Base-by-base conservation (phyloP, 1,284 basidiomycete genomes). In the Trichosporon sp. region DNA sequence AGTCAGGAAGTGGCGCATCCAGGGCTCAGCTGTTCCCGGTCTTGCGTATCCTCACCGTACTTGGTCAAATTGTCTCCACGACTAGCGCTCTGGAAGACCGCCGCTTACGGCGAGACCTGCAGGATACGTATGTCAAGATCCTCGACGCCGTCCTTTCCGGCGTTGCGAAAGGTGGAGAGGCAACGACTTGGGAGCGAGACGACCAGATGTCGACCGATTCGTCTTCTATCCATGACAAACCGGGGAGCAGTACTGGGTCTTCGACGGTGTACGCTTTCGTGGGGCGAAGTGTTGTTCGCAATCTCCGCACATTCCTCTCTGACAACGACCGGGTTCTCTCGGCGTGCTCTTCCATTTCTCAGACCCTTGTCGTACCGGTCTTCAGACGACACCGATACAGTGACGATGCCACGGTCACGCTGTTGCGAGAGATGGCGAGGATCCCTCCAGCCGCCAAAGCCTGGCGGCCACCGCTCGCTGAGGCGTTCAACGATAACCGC, bases 81-180 rank as follows among this genome's bases (percentile, higher is more conserved):
- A 95, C 92, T 0, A 88, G 89, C 3, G 90, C 92, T 0, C 84
- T 95, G 75, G 95, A 98, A 65, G 95, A 99, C 78, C 85, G 88
- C 19, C 85, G 91, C 21, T 82, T 94, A 61, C 86, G 90, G n/a
- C 90, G 92, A 72, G 95, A 99, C 66, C 81, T 98, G 16, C 93
- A 90, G 85, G 95, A 99, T 65, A 88, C 86, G 0, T 95, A 90
- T 72, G 85, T 87, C 44, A 95, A 91, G 77, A 84, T 98, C 0
- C 83, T 94, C 9, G 96, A 99, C 71, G 83, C 87, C 2, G 89
- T 88, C 59, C 85, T 94, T 6, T 80, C 85, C 2, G 85, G 92
- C 64, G 86, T 91, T 3, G 88, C 89, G 1, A 85, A 88, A 23
- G 86, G 88, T 1, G 85, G 86, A 23, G 94, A 75, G 49, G 65